A percentile compares a stretch with the other conserved stretches of the same genome.
Conservation (phyloP, 2,329 filamentous ascomycete genomes). For the Fusarium udum region DNA sequence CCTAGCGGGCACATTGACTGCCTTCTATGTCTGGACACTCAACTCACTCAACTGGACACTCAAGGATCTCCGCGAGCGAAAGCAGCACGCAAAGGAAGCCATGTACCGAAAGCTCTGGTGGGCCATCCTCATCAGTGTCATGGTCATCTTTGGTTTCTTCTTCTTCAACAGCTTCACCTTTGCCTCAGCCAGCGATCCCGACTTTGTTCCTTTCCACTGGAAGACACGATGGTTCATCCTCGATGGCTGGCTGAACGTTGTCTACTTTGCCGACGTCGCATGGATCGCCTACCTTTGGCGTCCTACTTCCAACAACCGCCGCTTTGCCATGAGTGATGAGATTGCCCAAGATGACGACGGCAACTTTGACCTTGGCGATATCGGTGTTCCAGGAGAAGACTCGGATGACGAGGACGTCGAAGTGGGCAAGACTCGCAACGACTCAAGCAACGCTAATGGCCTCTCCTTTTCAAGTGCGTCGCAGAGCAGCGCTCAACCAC, state of each 20-base stretch:
- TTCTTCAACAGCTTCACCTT: slow-evolving; percentile 98
- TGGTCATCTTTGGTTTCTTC: slow-evolving; percentile 98
- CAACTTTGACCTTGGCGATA: slow-evolving; percentile 90
- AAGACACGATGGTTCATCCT: slow-evolving; percentile 97
- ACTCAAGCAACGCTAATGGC: slow-evolving; percentile 40
- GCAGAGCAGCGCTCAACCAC: slow-evolving; percentile 38
- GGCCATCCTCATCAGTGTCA: slow-evolving; percentile 90
- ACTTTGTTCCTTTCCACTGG: slow-evolving; percentile 97
- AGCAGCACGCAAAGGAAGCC: slow-evolving; percentile 88
- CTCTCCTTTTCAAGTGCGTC: slow-evolving; percentile 38
- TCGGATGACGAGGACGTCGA: slow-evolving; percentile 67
- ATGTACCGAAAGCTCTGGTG: slow-evolving; percentile 99
- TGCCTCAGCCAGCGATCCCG: slow-evolving; percentile 81
- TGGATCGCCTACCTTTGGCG: slow-evolving; percentile 97
- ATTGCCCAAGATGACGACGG: slow-evolving; percentile 98
- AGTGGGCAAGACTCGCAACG: slow-evolving; percentile 51
- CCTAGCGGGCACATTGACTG: slow-evolving; percentile 88
- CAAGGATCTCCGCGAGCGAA: slow-evolving; percentile 93
- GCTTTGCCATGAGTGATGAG: slow-evolving; percentile 99
- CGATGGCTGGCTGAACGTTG: slow-evolving; percentile 96
- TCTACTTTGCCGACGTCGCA: slow-evolving; percentile 92
- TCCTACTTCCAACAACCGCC: slow-evolving; percentile 93
- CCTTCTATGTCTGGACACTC: slow-evolving; percentile 98
- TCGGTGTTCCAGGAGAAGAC: slow-evolving; percentile 75
- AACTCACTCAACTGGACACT: slow-evolving; percentile 95